Evolutionary conservation across 2,329 filamentous ascomycete genomes (phyloP), one percentile per base, ranked within the genome.

Genomic region (Tricladium varicosporioides): DNA sequence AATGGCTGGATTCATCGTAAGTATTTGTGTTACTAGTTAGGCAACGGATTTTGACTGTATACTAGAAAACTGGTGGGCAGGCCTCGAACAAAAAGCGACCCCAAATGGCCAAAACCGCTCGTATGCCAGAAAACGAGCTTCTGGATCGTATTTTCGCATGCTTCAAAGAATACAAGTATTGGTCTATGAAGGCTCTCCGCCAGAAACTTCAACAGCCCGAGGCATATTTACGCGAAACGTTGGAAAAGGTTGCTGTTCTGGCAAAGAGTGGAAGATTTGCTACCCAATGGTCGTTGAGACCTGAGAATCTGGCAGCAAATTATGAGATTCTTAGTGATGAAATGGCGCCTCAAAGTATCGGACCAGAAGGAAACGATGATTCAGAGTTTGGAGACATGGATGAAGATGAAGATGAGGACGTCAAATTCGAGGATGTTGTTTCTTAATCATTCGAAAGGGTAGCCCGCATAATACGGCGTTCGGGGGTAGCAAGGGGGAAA

Each of bases 161-260:
- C 70, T 99, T 97, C 84, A 84, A 87, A 56, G 79, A 88, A 67
- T 96, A 89, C 79, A 86, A 87, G 66, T 97, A 94, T 74, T 99
- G 93, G 92, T 86, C 89, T n/a, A 89, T 97, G 80, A 92, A 91
- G 69, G 84, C 88, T 5, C 82, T 99, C 65, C 91, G 91, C 62
- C 80, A 85, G 51, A 78, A 82, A 59, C 83, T 95, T 42, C 83
- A 87, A 58, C 94, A 99, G 74, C 94, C 94, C 1, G 94, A 97
- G 71, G 86, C 88, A n/a, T 97, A 92, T 72, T 83, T 99, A 60
- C 91, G 93, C 54, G 85, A 94, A 70, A 88, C 87, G 0, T 76
- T 99, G 64, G 88, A 92, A 61, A 86, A 91, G 69, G 84, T 97
- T 58, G 93, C 91, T 0, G 84, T 89, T 16, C 76, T 96, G 59